phyloP scores from a whole-genome alignment of 768 basidiomycete species.

The Russula foetens region DNA sequence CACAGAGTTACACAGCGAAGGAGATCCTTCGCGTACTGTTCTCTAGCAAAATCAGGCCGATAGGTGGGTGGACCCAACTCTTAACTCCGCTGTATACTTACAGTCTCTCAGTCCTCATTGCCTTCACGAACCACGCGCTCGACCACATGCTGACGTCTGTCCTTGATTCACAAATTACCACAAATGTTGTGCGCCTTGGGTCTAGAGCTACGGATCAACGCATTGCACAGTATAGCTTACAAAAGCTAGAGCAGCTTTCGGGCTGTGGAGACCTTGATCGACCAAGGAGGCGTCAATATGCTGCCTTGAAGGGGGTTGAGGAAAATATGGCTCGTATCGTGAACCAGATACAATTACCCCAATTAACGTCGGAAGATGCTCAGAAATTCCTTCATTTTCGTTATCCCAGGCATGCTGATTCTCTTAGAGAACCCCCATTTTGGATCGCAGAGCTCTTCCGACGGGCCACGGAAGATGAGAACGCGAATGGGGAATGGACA shows the following conservation, averaged over 20 bases:
- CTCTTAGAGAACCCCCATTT: slow-evolving; percentile 35
- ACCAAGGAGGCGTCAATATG: slow-evolving; percentile 28
- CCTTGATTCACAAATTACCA: slow-evolving; percentile 56
- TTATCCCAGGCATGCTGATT: slow-evolving; percentile 42
- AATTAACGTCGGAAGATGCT: slow-evolving; percentile 27
- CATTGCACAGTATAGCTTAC: slow-evolving; percentile 53
- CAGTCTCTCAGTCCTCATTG: slow-evolving; percentile 34
- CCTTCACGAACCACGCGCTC: slow-evolving; percentile 75
- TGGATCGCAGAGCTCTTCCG: slow-evolving; percentile 12
- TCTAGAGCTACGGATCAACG: slow-evolving; percentile 53
- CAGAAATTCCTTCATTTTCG: slow-evolving; percentile 34
- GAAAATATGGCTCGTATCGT: slow-evolving; percentile 41
- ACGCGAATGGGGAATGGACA: slow-evolving; percentile 11
- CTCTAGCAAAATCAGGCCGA: slow-evolving; percentile 41
- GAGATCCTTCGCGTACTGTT: slow-evolving; percentile 64
- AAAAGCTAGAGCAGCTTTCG: slow-evolving; percentile 43
- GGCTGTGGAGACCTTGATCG: slow-evolving; percentile 35
- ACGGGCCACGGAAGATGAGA: slow-evolving; percentile 1
- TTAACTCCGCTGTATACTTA: background rate
- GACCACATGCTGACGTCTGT: slow-evolving; percentile 64
- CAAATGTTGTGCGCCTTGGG: slow-evolving; percentile 59
- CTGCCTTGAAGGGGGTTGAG: slow-evolving; percentile 38
- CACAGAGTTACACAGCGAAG: slow-evolving; percentile 56
- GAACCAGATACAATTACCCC: slow-evolving; percentile 23
- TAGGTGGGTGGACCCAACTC: slow-evolving; percentile 26